Base-by-base conservation (phyloP, 176 grass and related monocot species). In the Oryza officinalis region DNA sequence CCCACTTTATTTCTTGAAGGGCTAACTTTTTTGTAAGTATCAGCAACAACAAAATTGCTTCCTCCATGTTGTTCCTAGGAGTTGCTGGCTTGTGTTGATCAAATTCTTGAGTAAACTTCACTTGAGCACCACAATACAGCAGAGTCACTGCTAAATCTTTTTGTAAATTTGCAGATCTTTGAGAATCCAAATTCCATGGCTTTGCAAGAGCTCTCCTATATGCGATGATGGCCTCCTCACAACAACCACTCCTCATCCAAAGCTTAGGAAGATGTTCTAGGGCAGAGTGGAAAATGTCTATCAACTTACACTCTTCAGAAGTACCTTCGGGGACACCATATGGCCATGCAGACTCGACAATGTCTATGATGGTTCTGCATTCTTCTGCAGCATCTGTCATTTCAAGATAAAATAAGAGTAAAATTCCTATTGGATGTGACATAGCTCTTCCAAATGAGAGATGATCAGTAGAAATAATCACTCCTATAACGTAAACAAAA, bases 331-430 rank as follows among this genome's bases (percentile, higher is more conserved):
- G 91, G 81, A 94, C 61, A 69, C 93, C 96, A 92, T 74, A 22
- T 25, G 93, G 87, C 91, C 93, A 99, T 79, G 93, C 93, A 59
- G 68, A 90, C 86, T 99, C 96, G 27, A 96, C 54, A 76, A 99
- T 99, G 64, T 99, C 96, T 52, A 96, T 70, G 81, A 99, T 89
- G 82, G 65, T 91, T 86, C 81, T 92, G 83, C 93, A 99, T 87
- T 99, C 96, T 86, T 93, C 49, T 78, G 93, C 96, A 80, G 96
- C 89, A 92, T 99, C 96, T 99, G 87, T 44, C 71, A 92, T 77
- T 67, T 67, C 28, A 78, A 91, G 65, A 67, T 13, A 90, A 63
- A 41, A 80, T 52, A 63, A 82, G 27, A 71, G 67, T 82, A 59
- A 85, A 81, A 54, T 78, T 88, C 32, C 37, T 8, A 74, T n/a